Evolutionary conservation across 352 stramenopile species (phyloP), one percentile per base, ranked within the genome.

Genomic region (Ophiocytium majus): DNA sequence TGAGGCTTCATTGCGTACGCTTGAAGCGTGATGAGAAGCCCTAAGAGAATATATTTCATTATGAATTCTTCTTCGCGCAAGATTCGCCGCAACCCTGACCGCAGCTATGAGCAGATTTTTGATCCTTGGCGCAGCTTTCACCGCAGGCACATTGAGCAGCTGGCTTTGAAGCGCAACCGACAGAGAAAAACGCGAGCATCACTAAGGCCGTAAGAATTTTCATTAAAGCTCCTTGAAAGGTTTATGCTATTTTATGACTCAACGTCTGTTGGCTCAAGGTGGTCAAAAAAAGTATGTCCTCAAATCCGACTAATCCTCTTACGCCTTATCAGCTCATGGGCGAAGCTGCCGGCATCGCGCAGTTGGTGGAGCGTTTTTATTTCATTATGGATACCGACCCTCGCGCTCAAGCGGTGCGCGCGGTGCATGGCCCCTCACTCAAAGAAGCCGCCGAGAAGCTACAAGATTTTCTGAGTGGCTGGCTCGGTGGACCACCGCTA

Each of bases 341-440:
- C 57, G 57, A 28, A 71, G 28, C 19, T 71, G 57, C 23, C 57
- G 28, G 28, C 19, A 23, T 71, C 57, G 28, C 57, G 23, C 28
- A 23, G 57, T 28, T 71, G 23, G 57, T 71, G 57, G 28, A 71
- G 28, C 23, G 19, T 71, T 71, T 71, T 71, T 71, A 71, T 71
- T 28, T 23, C 57, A 71, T 71, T 28, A 71, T 71, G 57, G 57
- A 23, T 28, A 71, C 57, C 57, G 57, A 71, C 57, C 57, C 57
- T 23, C 23, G 28, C 19, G 57, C 57, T 23, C 23, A 71, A 28
- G 57, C 23, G 28, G 23, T 23, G 23, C 28, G 23, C 28, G 57
- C 57, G 23, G 28, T 28, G 23, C 57, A 71, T 28, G 57, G 28
- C 23, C 19, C 19, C 57, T 23, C 23, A 71, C 23, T 71, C 57